Conservation (phyloP, 2,329 filamentous ascomycete genomes). For the Fusarium algeriense region DNA sequence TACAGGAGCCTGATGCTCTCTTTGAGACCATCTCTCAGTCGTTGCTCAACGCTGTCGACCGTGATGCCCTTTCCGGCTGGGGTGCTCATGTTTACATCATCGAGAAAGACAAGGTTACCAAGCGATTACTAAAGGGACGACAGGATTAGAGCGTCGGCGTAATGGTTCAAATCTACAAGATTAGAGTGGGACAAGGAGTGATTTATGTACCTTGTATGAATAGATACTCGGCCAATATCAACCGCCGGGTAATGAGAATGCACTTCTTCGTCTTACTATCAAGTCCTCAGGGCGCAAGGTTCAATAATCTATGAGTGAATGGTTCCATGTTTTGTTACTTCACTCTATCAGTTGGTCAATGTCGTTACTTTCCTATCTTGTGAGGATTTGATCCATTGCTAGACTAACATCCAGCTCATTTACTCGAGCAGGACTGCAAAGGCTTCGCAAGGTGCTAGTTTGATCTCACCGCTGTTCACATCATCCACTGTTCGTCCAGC, state of each 20-base stretch:
- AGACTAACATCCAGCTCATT: neutral
- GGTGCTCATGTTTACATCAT: conserved; percentile 99
- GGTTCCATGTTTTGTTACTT: neutral
- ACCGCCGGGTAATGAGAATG: conserved; percentile 47
- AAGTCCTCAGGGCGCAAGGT: neutral
- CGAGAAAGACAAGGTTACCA: conserved; percentile 99
- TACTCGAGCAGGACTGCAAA: conserved; percentile 50
- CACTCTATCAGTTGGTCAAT: neutral
- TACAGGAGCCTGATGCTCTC: conserved; percentile 83
- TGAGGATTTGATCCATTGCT: conserved; percentile 51
- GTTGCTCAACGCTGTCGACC: conserved; percentile 93
- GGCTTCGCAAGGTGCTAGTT: conserved; percentile 55
- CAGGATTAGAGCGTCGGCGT: conserved; percentile 75
- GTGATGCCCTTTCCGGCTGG: conserved; percentile 97
- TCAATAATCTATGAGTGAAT: neutral
- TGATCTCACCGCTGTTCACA: conserved; percentile 45
- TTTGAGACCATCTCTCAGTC: conserved; percentile 99
- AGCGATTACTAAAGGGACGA: conserved; percentile 96
- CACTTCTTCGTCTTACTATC: conserved; percentile 22
- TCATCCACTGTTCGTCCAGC: conserved; percentile 47
- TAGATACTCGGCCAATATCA: conserved; percentile 49
- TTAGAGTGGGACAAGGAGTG: conserved; percentile 29
- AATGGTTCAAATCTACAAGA: conserved; percentile 30
- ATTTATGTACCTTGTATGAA: conserved; percentile 52
- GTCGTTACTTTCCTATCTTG: neutral